A percentile compares a stretch with the other conserved stretches of the same genome.
phyloP scores from a whole-genome alignment of 1,139 yeast species.

The Lodderomyces parapsilosis region DNA sequence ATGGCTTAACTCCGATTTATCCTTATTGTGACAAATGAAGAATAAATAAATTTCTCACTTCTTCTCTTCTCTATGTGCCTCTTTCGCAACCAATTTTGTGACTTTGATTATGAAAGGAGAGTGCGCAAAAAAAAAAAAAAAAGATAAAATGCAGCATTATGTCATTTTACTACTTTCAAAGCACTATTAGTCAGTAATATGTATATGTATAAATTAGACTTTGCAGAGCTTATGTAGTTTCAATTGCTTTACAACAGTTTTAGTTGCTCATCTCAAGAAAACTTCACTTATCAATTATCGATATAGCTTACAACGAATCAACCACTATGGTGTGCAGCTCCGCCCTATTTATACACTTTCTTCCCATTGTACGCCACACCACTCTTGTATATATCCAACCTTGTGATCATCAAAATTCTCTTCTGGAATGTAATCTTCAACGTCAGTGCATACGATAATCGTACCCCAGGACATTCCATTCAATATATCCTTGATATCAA shows the following conservation, averaged over 20 bases:
- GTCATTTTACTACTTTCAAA: not conserved
- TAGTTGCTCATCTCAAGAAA: not conserved
- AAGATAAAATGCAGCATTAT: conserved; percentile 1
- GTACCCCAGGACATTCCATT: conserved; percentile 99
- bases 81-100: not conserved
- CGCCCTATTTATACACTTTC: conserved; percentile 35
- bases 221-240: not conserved
- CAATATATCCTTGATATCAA: conserved; percentile 40
- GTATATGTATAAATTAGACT: not conserved
- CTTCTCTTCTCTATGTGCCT: not conserved
- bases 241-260: not conserved
- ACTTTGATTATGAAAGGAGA: not conserved
- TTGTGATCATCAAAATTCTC: conserved; percentile 55
- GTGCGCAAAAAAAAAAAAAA: no score
- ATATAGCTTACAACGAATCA: not conserved
- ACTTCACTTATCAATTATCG: not conserved
- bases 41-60: not conserved
- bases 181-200: no score
- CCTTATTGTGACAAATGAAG: not conserved
- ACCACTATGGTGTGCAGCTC: not conserved
- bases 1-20: not conserved
- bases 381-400: conserved; percentile 86
- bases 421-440: conserved; percentile 63
- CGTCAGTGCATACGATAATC: conserved; percentile 78
- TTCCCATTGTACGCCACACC: conserved; percentile 97